phyloP scores from a whole-genome alignment of 139 green algal species.

The Chlorokybus atmophyticus region DNA sequence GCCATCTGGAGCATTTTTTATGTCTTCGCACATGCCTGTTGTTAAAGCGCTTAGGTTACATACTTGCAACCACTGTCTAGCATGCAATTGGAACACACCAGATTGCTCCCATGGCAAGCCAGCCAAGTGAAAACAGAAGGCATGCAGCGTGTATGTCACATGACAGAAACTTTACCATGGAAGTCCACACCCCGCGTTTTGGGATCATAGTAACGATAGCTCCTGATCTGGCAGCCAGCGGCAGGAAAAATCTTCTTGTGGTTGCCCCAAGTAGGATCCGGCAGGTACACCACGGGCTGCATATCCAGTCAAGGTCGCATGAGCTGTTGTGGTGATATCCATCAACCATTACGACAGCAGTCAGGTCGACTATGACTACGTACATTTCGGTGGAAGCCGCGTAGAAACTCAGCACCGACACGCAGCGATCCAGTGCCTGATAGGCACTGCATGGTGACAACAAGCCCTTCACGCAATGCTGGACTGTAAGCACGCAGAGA shows the following conservation, averaged over 20 bases:
- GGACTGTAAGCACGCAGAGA: conserved; percentile 3
- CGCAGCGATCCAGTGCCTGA: conserved; percentile 86
- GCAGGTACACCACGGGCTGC: conserved; percentile 10
- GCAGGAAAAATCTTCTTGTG: conserved; percentile 64
- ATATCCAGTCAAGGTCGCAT: background rate
- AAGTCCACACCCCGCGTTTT: conserved; percentile 69
- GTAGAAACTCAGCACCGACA: conserved; percentile 67
- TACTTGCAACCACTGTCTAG: no score
- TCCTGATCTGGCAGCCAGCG: conserved; percentile 25
- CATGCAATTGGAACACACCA: no score
- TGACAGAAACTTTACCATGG: no score
- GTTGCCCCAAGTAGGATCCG: conserved; percentile 38
- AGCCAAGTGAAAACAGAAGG: no score
- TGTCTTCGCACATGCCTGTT: conserved; percentile 17
- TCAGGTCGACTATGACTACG: no score
- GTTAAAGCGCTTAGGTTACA: no score
- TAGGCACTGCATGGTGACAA: conserved; percentile 71
- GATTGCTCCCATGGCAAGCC: no score
- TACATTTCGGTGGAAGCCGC: background rate
- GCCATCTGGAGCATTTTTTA: conserved; percentile 43
- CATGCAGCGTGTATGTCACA: no score
- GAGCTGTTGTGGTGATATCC: background rate
- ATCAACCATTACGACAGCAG: no score
- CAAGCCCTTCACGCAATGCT: conserved; percentile 9
- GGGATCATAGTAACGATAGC: conserved; percentile 71